Percentiles rank a stretch among this genome's conserved stretches.
These are phyloP conservation scores for Nicotiana sylvestris DNA, from an alignment of 257 asterid species.

Conservation along the genomic window DNA sequence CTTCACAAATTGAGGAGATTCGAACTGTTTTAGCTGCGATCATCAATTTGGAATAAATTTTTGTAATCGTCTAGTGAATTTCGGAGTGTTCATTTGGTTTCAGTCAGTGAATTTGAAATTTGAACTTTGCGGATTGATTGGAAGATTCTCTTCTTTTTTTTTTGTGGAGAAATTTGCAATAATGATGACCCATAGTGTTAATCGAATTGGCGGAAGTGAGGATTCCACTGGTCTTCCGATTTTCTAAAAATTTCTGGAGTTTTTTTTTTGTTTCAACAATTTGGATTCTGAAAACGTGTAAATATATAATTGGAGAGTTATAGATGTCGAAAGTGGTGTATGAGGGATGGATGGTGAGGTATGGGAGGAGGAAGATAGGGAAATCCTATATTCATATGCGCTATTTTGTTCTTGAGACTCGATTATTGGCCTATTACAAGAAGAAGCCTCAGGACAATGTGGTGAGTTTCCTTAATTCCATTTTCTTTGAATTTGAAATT, in stretches of 20 bases:
- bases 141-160: no score
- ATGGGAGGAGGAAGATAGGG: no score
- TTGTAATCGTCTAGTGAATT: not conserved
- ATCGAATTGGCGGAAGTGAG: slow-evolving; percentile 31
- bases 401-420: no score
- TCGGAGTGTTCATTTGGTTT: not conserved
- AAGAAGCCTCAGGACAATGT: no score
- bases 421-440: no score
- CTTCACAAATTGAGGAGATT: no score
- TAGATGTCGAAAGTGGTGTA: no score
- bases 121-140: no score
- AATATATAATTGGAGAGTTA: not conserved
- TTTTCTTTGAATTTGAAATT: no score
- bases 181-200: slow-evolving; percentile 22
- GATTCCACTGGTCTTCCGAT: slow-evolving; percentile 39
- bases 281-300: slow-evolving; percentile 6
- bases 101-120: not conserved
- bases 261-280: not conserved
- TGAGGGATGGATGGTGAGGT: no score
- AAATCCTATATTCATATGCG: no score
- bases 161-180: not conserved
- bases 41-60: not conserved
- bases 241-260: not conserved
- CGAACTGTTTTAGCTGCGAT: not conserved
- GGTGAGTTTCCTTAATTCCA: no score